Base-by-base conservation (phyloP, 441 rosid genomes). In the Euphorbia schlechtendalii region DNA sequence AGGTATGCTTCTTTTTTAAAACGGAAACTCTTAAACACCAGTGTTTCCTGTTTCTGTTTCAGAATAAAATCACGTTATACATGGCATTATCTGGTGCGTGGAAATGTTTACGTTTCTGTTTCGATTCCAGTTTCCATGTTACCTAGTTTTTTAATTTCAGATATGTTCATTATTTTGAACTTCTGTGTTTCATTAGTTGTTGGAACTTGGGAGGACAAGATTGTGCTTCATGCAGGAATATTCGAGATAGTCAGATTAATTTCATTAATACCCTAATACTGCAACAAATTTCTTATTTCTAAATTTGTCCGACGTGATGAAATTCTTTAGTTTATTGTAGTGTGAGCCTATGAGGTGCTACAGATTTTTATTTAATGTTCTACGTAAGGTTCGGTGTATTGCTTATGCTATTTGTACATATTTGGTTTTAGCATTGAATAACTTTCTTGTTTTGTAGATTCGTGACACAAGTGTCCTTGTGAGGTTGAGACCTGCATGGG, bases 401-500 rank as follows among this genome's bases (percentile, higher is more conserved):
- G 8, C 56, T 55, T 20, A 27, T 48, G 22, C 17, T 45, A 60
- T 15, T 56, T 63, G 17, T 57, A 18, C 62, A 38, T n/a, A 70
- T 65, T 58, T 49, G 24, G 56, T 25, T 30, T 25, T 32, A 67
- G 30, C 61, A 65, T 60, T 52, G 49, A 41, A 71, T 5, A 64
- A 49, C 52, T 58, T 52, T 59, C 73, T 45, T 51, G 34, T 57
- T 41, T 55, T 64, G 51, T 73, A 96, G 99, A 86, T 83, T 63
- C 96, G 96, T 67, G 99, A 92, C 73, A 96, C 99, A 65, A 96
- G 98, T 84, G 97, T 96, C 69, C 98, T 96, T 71, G 99, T 90
- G 92, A 86, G 98, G 82, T 70, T 96, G 82, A 89, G 99, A 73
- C 92, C 98, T 79, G 94, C 98, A 34, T 92, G 98, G 98, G 99